These are phyloP conservation scores for Penicillium oxalicum DNA, from an alignment of 2,329 filamentous ascomycete genomes.

Conservation along the genomic window DNA sequence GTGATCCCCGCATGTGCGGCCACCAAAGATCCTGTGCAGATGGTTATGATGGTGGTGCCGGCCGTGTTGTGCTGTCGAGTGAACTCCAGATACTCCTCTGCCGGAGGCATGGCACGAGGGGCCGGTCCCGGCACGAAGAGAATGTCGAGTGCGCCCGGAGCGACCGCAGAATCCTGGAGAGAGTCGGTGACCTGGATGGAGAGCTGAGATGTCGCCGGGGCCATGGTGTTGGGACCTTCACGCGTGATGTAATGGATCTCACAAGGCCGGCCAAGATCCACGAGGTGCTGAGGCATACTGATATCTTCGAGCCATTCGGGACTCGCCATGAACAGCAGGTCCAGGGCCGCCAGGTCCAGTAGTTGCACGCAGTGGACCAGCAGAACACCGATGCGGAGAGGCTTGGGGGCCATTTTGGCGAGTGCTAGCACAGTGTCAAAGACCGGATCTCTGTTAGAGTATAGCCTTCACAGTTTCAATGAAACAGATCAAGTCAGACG, in stretches of 20 bases:
- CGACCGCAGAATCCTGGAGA: slow-evolving; percentile 24
- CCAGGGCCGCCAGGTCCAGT: slow-evolving; percentile 35
- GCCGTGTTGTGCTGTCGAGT: slow-evolving; percentile 28
- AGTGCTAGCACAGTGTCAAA: background rate
- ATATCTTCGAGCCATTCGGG: slow-evolving; percentile 24
- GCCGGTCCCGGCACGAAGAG: slow-evolving; percentile 36
- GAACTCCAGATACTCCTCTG: slow-evolving; percentile 26
- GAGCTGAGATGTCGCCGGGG: slow-evolving; percentile 23
- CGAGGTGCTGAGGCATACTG: slow-evolving; percentile 27
- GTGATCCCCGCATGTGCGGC: slow-evolving; percentile 22
- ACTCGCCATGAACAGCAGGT: slow-evolving; percentile 35
- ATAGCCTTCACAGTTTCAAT: no score
- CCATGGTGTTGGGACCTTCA: slow-evolving; percentile 11
- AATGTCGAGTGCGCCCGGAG: slow-evolving; percentile 33
- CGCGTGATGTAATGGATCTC: slow-evolving; percentile 28
- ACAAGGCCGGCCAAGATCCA: slow-evolving; percentile 21
- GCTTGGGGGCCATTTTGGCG: slow-evolving; percentile 5
- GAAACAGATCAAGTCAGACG: no score
- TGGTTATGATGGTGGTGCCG: slow-evolving; percentile 20
- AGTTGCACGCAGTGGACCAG: slow-evolving; percentile 33
- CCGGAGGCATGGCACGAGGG: slow-evolving; percentile 22
- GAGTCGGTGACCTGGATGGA: slow-evolving; percentile 25
- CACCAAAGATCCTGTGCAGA: slow-evolving; percentile 24
- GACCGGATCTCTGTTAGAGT: no score
- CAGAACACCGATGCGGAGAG: slow-evolving; percentile 31